Conservation (phyloP, 495 filamentous ascomycete genomes). For the Aspergillus saccharolyticus region DNA sequence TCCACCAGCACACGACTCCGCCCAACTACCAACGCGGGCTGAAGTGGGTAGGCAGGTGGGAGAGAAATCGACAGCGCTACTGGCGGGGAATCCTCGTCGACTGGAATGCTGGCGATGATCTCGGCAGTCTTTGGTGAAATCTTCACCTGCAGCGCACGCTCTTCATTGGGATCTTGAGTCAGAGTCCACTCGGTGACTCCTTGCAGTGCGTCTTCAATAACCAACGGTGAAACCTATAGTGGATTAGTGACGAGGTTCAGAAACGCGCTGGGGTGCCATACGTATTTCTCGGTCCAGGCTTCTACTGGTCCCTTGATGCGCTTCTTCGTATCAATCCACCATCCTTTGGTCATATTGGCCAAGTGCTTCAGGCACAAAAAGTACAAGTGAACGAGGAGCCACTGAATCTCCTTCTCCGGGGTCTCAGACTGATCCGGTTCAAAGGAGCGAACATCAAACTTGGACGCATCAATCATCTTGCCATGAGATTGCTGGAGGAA, state of each 20-base stretch:
- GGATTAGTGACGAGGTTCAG: background rate
- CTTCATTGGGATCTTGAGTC: slow-evolving; percentile 51
- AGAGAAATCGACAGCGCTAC: slow-evolving; percentile 75
- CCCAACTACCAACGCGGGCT: slow-evolving; percentile 67
- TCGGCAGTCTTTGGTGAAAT: slow-evolving; percentile 64
- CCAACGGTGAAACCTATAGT: slow-evolving; percentile 67
- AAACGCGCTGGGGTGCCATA: slow-evolving; percentile 11
- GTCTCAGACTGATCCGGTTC: slow-evolving; percentile 52
- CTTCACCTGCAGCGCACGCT: slow-evolving; percentile 67
- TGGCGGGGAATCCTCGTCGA: slow-evolving; percentile 79
- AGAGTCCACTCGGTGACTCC: slow-evolving; percentile 67
- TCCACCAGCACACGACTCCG: slow-evolving; percentile 78
- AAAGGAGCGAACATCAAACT: slow-evolving; percentile 65
- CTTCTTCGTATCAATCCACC: slow-evolving; percentile 73
- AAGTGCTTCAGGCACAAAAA: slow-evolving; percentile 71
- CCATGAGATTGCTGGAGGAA: slow-evolving; percentile 69
- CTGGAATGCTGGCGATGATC: slow-evolving; percentile 72
- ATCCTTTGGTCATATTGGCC: slow-evolving; percentile 74
- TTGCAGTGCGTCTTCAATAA: slow-evolving; percentile 66
- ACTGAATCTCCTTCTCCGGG: slow-evolving; percentile 65
- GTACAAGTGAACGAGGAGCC: slow-evolving; percentile 81
- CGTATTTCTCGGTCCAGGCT: slow-evolving; percentile 73
- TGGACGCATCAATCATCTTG: slow-evolving; percentile 62
- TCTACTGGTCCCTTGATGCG: slow-evolving; percentile 73
- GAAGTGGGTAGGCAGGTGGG: slow-evolving; percentile 74